Evolutionary conservation across 129 eudicot genomes (phyloP), one percentile per base, ranked within the genome.

Genomic region (Flaveria ramosissima): DNA sequence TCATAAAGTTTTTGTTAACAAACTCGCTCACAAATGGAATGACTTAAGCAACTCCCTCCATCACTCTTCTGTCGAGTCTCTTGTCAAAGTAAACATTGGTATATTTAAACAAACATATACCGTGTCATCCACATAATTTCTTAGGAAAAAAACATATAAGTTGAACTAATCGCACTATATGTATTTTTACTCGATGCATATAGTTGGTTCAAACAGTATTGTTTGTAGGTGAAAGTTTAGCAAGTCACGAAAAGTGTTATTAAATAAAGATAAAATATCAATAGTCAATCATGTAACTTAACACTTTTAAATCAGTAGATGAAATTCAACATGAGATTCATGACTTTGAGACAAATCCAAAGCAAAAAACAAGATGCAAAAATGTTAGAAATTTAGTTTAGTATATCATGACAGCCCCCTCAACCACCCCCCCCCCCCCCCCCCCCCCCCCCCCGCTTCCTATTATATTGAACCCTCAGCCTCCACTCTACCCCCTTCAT

Each of bases 381-480:
- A 63, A 52, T 41, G 59, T 41, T 59, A 46, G 59, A 17, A 59
- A 78, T n/a, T 21, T 64, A 30, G 60, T 76, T 76, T 32, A 32
- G 7, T 32, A 4, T 32, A 5, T 14, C 62, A 20, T 19, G 42
- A 65, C 74, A 74, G 74, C 61, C 64, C 41, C 78, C 69, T 89
- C 60, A 1, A 10, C 3, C 24, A 4, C 21, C 23, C 1, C 1
- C 4, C 30, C 30, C 61, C 23, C 61, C 3, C 27, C 62, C 14
- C 62, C 26, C 21, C 23, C 4, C 4, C 30, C 4, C 27, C 60
- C 23, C 60, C 3, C 26, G 13, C 13, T 27, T 70, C 83, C 90
- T 86, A 86, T 84, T 89, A 89, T 86, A 84, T 85, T 80, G 86
- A 86, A 88, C 81, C 87, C 88, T 83, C 71, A 77, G 77, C 78